Base-by-base conservation (phyloP, 768 basidiomycete species). In the Lactifluus hygrophoroides region DNA sequence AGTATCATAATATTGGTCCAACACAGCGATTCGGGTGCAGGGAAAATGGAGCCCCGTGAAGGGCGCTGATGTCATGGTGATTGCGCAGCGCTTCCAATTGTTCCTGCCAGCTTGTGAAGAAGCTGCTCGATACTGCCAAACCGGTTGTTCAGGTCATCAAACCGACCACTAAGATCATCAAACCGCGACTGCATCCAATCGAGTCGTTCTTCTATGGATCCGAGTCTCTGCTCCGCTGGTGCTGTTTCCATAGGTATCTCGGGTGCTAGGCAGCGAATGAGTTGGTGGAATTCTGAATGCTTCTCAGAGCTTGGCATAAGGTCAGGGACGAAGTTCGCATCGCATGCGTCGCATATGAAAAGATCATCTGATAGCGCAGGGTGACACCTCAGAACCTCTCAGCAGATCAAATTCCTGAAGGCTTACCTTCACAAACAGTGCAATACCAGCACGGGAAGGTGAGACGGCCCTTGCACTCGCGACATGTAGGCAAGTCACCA, bases 361-460 rank as follows among this genome's bases (percentile, higher is more conserved):
- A 60, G 23, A 19, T 66, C 19, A 6, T 60, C 55, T 48, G n/a
- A n/a, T n/a, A n/a, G n/a, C n/a, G n/a, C n/a, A n/a, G n/a, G n/a
- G n/a, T n/a, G n/a, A n/a, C n/a, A n/a, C n/a, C n/a, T 51, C 19
- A 38, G 16, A 17, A 45, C 27, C 48, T 3, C 34, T n/a, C n/a
- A n/a, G n/a, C n/a, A n/a, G n/a, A n/a, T n/a, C n/a, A n/a, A n/a
- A n/a, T n/a, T n/a, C n/a, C n/a, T 25, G 38, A 44, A 57, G 46
- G 32, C n/a, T n/a, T n/a, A 54, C 64, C 66, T n/a, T 40, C 52
- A 38, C 71, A 72, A 27, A 65, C 57, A 6, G 67, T 64, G 54
- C 69, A 72, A 32, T 65, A 71, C 70, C 71, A 71, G 54, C 23
- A 71, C 3, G 71, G 69, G 46, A 64, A 58, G 2, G 60, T 43